Percentiles rank a stretch among this genome's conserved stretches.
phyloP scores from a whole-genome alignment of 768 basidiomycete genomes.

The Suillus spraguei region DNA sequence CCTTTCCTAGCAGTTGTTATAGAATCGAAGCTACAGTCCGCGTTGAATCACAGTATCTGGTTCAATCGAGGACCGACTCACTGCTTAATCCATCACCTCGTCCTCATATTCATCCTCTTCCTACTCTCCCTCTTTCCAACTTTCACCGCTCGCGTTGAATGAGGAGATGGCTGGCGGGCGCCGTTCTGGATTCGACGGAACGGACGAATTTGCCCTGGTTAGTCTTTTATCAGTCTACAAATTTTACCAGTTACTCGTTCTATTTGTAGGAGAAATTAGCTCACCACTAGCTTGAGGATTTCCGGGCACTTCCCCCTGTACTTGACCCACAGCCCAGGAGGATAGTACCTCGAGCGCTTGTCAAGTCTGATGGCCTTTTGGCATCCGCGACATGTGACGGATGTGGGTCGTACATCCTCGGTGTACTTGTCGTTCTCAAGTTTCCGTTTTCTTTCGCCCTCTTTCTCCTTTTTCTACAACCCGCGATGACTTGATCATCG shows the following conservation, averaged over 20 bases:
- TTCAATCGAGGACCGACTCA: neutral
- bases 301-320: slow-evolving; percentile 22
- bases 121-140: slow-evolving; percentile 20
- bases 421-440: slow-evolving; percentile 34
- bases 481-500: neutral
- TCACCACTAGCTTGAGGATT: neutral
- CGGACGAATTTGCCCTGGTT: neutral
- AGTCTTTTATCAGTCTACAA: neutral
- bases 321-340: slow-evolving; percentile 38
- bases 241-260: neutral
- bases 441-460: slow-evolving; percentile 27
- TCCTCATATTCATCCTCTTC: slow-evolving; percentile 14
- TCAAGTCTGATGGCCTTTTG: slow-evolving; percentile 34
- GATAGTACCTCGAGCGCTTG: slow-evolving; percentile 36
- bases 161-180: slow-evolving; percentile 2
- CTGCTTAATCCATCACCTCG: neutral
- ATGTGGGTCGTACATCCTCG: slow-evolving; percentile 18
- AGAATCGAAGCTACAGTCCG: neutral
- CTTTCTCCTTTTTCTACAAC: slow-evolving; percentile 27
- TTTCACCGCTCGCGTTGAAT: neutral
- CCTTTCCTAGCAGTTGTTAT: neutral
- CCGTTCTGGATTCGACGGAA: neutral
- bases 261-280: neutral
- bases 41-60: neutral
- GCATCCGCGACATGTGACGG: slow-evolving; percentile 32